Evolutionary conservation across 148 eudicot genomes (phyloP).

Genomic region (Gaultheria prostrata): DNA sequence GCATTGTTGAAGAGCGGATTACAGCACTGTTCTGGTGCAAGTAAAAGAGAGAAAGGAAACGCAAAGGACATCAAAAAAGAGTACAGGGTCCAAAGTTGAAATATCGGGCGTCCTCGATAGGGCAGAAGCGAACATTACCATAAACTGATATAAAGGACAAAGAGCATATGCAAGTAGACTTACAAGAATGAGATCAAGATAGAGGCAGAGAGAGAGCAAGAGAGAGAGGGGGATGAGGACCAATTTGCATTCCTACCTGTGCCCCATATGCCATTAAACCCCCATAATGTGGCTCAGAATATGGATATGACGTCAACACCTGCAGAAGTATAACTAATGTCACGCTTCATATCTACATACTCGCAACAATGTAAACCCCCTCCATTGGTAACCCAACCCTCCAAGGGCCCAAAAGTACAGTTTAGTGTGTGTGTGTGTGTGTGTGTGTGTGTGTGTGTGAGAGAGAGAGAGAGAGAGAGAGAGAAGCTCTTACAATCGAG

Average conservation of each 20-base stretch:
- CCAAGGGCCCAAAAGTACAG: neutral
- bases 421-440: too few relatives aligned
- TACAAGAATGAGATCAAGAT: neutral
- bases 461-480: neutral
- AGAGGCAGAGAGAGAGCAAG: neutral
- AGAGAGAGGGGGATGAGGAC: neutral
- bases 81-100: neutral
- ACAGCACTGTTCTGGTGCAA: neutral
- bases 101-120: neutral
- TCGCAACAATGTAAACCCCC: neutral
- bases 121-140: neutral
- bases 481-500: constrained; percentile 52
- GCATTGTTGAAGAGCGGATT: neutral
- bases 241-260: constrained; percentile 35
- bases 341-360: neutral
- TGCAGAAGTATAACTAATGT: constrained; percentile 20
- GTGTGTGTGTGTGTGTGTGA: too few relatives aligned
- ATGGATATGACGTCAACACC: constrained; percentile 63
- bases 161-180: neutral
- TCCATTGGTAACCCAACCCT: neutral
- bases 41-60: neutral
- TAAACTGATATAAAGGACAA: neutral
- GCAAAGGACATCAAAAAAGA: neutral
- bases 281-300: constrained; percentile 57
- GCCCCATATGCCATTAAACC: constrained; percentile 60